Base-by-base conservation (phyloP, 1,284 basidiomycete species). In the Quambalaria eucalypti region DNA sequence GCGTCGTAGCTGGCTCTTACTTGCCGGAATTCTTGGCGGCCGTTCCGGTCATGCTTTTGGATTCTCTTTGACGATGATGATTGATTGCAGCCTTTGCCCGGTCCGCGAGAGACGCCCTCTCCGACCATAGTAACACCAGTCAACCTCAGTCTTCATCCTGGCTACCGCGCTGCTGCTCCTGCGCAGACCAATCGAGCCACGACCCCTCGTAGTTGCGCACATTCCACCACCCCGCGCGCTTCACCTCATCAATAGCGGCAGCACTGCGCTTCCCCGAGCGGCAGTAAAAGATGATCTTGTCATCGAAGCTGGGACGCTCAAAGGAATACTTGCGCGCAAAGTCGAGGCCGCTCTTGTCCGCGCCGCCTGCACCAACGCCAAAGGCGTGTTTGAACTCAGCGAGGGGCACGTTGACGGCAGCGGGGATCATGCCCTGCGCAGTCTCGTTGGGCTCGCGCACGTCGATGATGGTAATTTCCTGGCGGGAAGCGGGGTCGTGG, bases 401-500 rank as follows among this genome's bases (percentile, higher is more conserved):
- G 23, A 98, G 83, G 5, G 95, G 93, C 12, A 99, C 79, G 76
- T 93, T 92, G 68, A 98, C 90, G 4, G 92, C 83, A 10, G 89
- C 91, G 2, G 95, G 95, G 69, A 99, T 96, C 72, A 87, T 87
- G 28, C 95, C 93, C 76, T 93, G 88, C 2, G 87, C 82, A 31
- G 92, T 88, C 77, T 98, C 95, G 64, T 90, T 84, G 2, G 87
- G 87, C 77, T 98, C 95, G 29, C 95, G 85, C 6, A 98, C 92
- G 76, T 99, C 78, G 73, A 74, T 61, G 52, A 62, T 53, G 26
- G 62, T 64, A 29, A 72, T 61, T 8, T 65, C 28, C 40, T 51
- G 29, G 7, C 10, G 26, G 28, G 26, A 9, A 10, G 28, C 23
- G 28, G 38, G 19, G 51, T 38, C n/a, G n/a, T n/a, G n/a, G 19